Percentiles rank a stretch among this genome's conserved stretches.
Conservation (phyloP, 257 asterid species). For the Forsythia suspensa region DNA sequence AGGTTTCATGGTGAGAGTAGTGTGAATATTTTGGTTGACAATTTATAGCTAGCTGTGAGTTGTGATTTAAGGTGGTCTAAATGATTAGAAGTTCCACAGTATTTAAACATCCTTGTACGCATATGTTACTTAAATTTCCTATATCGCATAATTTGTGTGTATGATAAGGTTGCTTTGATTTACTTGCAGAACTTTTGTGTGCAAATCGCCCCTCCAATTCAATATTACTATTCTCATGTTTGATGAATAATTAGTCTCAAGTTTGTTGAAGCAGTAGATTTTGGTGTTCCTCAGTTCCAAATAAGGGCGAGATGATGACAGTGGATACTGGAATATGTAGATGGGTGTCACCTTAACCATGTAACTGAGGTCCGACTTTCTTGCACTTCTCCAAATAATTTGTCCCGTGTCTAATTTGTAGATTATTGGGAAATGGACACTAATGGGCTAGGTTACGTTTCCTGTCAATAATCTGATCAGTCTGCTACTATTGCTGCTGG, state of each 20-base stretch:
- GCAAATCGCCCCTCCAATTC: neutral
- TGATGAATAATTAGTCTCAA: slow-evolving; percentile 18
- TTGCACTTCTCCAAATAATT: neutral
- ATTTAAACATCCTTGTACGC: neutral
- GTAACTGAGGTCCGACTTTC: slow-evolving; percentile 32
- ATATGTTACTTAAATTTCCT: neutral
- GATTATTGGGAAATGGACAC: neutral
- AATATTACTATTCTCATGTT: neutral
- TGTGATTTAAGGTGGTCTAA: neutral
- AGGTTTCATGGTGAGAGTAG: neutral
- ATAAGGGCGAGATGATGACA: slow-evolving; percentile 43
- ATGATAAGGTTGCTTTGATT: neutral
- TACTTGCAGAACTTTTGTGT: neutral
- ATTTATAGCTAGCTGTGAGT: neutral
- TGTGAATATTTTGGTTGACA: neutral
- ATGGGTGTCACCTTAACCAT: slow-evolving; percentile 40
- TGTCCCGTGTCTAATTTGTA: neutral
- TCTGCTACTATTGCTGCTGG: neutral
- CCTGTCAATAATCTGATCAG: neutral
- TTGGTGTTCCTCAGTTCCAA: slow-evolving; percentile 49
- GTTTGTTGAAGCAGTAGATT: slow-evolving; percentile 53
- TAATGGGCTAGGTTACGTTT: neutral
- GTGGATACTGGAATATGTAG: slow-evolving; percentile 49
- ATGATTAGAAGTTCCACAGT: neutral
- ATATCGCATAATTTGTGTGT: neutral